These are phyloP conservation scores for Chlorella sorokiniana DNA, from an alignment of 139 green algal species.

Conservation along the genomic window DNA sequence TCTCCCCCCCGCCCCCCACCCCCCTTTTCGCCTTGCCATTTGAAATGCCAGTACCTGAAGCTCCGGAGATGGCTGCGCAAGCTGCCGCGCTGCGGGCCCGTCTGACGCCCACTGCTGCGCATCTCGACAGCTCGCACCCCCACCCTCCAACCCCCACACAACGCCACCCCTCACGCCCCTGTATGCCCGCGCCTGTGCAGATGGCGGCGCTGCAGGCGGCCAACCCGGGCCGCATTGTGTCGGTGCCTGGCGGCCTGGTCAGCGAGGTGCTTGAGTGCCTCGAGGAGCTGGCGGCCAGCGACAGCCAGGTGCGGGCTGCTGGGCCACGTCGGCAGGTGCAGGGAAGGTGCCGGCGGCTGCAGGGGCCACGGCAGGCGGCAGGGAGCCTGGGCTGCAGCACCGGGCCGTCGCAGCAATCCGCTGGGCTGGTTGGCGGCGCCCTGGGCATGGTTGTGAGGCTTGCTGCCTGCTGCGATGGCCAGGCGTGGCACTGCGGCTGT, in stretches of 20 bases:
- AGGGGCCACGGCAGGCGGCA: not conserved
- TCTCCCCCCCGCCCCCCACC: too few relatives aligned
- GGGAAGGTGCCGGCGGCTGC: too few relatives aligned
- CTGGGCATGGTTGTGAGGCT: too few relatives aligned
- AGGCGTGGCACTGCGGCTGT: too few relatives aligned
- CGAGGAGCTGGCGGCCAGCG: slow-evolving; percentile 17
- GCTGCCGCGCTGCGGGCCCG: too few relatives aligned
- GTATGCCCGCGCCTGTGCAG: not conserved
- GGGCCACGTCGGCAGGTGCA: not conserved
- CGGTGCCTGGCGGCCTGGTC: slow-evolving; percentile 21
- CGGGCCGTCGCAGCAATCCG: not conserved
- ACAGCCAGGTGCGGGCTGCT: not conserved
- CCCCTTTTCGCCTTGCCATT: too few relatives aligned
- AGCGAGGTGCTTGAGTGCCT: slow-evolving; percentile 25
- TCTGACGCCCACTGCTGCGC: too few relatives aligned
- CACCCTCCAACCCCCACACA: not conserved
- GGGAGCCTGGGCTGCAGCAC: not conserved
- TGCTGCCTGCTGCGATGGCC: too few relatives aligned
- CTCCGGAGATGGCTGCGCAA: too few relatives aligned
- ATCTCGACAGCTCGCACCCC: too few relatives aligned
- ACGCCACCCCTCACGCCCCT: not conserved
- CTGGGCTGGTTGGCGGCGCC: too few relatives aligned
- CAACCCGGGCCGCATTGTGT: slow-evolving; percentile 28
- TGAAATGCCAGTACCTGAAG: too few relatives aligned
- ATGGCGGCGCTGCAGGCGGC: slow-evolving; percentile 26